Base-by-base conservation (phyloP, 257 asterid species). In the Linderniella brevidens region DNA sequence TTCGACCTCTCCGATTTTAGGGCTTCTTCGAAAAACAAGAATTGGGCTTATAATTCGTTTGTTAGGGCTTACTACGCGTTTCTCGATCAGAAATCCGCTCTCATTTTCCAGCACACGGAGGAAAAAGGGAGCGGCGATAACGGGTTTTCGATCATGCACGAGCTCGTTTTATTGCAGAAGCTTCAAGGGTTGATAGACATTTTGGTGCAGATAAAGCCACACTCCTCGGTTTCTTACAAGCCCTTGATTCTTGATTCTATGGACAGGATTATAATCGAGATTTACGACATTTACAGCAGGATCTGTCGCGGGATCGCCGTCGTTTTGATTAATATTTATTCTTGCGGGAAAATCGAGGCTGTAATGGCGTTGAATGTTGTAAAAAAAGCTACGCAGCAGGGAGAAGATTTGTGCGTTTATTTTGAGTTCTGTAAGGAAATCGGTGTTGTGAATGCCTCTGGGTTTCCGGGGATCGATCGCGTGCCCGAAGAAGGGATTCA, bases 1-100 rank as follows among this genome's bases (percentile, higher is more conserved):
- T 84, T 84, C 43, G 96, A 90, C 57, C 64, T 90, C 3, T 90
- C 94, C 14, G 40, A 54, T 56, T 84, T 90, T 61, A 50, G 14
- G 6, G 93, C 77, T 50, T 35, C 58, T 17, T 54, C 53, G 1
- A 66, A 57, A 0, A 53, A 60, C 0, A 65, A 57, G 12, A 53
- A 69, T 0, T 78, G 94, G 94, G 72, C 80, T 0, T 67, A 65
- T 38, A 55, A 76, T 37, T 61, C 66, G 12, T 73, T 88, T 16
- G 58, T 88, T 25, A 72, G 76, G 14, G 69, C 86, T n/a, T 88
- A 84, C 41, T 88, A 63, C 52, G 69, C 77, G 3, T 88, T 76
- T 52, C 81, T 84, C n/a, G 94, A 84, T 46, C 71, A 75, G 43
- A 88, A 88, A 49, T 84, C 96, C 0, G 37, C 73, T 1, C 48